Percentiles rank a stretch among this genome's conserved stretches.
phyloP scores from a whole-genome alignment of 106 monocot species.

The Dendrobium officinale region DNA sequence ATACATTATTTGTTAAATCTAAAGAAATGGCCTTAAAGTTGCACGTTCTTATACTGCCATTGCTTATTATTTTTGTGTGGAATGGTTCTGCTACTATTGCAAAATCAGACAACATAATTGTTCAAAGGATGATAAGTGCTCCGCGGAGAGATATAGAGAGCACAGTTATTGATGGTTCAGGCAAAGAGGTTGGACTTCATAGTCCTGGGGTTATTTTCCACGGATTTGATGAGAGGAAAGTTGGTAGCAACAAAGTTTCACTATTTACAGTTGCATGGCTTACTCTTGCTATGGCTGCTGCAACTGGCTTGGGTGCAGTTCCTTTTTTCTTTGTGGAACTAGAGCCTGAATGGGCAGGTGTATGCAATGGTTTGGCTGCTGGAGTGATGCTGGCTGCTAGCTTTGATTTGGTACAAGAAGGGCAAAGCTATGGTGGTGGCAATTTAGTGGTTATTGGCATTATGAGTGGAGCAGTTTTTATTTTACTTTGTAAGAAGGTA shows the following conservation, averaged over 20 bases:
- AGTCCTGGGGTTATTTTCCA: constrained; percentile 8
- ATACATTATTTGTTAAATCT: not conserved
- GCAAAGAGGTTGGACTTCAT: constrained; percentile 40
- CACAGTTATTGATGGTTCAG: constrained; percentile 56
- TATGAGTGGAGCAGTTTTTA: constrained; percentile 77
- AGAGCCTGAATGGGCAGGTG: constrained; percentile 89
- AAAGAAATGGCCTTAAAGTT: constrained; percentile 18
- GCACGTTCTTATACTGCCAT: constrained; percentile 11
- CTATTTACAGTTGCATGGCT: constrained; percentile 73
- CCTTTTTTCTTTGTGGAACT: constrained; percentile 97
- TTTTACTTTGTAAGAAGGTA: constrained; percentile 98
- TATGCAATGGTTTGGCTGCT: constrained; percentile 93
- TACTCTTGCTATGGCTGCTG: constrained; percentile 95
- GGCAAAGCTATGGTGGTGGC: constrained; percentile 67
- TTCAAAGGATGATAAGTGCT: constrained; percentile 30
- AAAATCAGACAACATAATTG: constrained; percentile 28
- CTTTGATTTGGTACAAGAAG: constrained; percentile 96
- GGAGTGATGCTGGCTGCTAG: constrained; percentile 99
- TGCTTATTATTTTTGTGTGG: constrained; percentile 17
- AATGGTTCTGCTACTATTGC: constrained; percentile 19
- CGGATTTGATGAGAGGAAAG: constrained; percentile 23
- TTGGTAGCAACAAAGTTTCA: constrained; percentile 41
- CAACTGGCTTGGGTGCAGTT: constrained; percentile 86
- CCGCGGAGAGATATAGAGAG: constrained; percentile 51
- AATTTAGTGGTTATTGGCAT: constrained; percentile 82